phyloP scores from a whole-genome alignment of 2,329 filamentous ascomycete genomes.

The Fusarium succisae region DNA sequence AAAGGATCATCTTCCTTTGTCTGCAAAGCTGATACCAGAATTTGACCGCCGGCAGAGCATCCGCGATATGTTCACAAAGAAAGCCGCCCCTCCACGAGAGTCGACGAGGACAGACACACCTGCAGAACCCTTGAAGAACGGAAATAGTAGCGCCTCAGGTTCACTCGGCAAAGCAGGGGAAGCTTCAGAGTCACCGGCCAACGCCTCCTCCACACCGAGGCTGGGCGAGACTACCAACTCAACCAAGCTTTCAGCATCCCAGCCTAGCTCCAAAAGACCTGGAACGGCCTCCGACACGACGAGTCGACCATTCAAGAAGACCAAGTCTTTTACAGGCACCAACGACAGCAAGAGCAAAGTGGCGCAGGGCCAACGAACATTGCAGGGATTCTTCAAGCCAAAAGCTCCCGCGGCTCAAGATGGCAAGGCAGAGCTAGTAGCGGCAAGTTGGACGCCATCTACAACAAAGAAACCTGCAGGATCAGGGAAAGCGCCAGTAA shows the following conservation, averaged over 20 bases:
- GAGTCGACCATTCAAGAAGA: constrained; percentile 37
- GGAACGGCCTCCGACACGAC: constrained; percentile 11
- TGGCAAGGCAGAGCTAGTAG: background rate
- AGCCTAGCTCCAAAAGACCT: constrained; percentile 26
- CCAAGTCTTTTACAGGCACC: constrained; percentile 36
- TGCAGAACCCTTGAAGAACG: background rate
- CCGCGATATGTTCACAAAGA: constrained; percentile 84
- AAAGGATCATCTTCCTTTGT: constrained; percentile 76
- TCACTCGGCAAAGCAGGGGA: background rate
- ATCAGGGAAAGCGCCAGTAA: background rate
- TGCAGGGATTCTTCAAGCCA: constrained; percentile 83
- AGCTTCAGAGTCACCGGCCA: background rate
- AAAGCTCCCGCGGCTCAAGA: constrained; percentile 24
- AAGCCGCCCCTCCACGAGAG: constrained; percentile 18
- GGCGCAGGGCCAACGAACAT: constrained; percentile 59
- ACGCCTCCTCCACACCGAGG: background rate
- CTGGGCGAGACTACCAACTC: background rate
- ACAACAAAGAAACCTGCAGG: constrained; percentile 24
- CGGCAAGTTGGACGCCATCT: constrained; percentile 12
- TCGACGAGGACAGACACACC: background rate
- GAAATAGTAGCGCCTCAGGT: background rate
- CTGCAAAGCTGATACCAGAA: constrained; percentile 85
- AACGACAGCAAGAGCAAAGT: constrained; percentile 47
- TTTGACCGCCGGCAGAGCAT: constrained; percentile 88
- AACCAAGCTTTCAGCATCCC: background rate